phyloP scores from a whole-genome alignment of 192 early-diverging fungal species.

The Linnemannia zychae region DNA sequence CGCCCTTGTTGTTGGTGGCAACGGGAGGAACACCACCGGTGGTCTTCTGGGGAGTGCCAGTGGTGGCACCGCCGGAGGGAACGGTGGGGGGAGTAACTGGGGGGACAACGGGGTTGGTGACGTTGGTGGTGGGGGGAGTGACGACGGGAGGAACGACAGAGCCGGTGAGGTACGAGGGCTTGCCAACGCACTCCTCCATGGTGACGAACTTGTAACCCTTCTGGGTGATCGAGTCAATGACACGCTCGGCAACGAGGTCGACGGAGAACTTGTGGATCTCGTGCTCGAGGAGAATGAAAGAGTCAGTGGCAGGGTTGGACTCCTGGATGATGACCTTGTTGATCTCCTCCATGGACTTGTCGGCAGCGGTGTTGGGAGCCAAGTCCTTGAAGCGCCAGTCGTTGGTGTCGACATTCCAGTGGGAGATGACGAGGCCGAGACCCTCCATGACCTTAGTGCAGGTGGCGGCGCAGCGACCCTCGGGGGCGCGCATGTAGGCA shows the following conservation, averaged over 20 bases:
- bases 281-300: conserved; percentile 57
- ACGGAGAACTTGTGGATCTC: conserved; percentile 58
- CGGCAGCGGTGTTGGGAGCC: conserved; percentile 2
- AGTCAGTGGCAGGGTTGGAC: conserved; percentile 46
- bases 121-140: not conserved
- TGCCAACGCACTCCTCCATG: conserved; percentile 57
- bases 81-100: not conserved
- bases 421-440: conserved; percentile 41
- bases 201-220: conserved; percentile 59
- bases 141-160: conserved; percentile 14
- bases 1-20: conserved; percentile 5
- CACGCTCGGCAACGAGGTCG: conserved; percentile 34
- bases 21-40: not conserved
- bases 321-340: conserved; percentile 33
- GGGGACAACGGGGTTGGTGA: not conserved
- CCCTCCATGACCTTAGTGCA: conserved; percentile 49
- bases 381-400: conserved; percentile 51
- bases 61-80: not conserved
- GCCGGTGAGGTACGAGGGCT: conserved; percentile 50
- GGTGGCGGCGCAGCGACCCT: conserved; percentile 50
- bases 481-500: conserved; percentile 73
- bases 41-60: not conserved
- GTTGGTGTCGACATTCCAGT: conserved; percentile 60
- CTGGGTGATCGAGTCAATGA: conserved; percentile 44
- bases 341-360: conserved; percentile 35